Percentiles rank a stretch among this genome's conserved stretches.
Conservation (phyloP, 768 basidiomycete species). For the Panus rudis region DNA sequence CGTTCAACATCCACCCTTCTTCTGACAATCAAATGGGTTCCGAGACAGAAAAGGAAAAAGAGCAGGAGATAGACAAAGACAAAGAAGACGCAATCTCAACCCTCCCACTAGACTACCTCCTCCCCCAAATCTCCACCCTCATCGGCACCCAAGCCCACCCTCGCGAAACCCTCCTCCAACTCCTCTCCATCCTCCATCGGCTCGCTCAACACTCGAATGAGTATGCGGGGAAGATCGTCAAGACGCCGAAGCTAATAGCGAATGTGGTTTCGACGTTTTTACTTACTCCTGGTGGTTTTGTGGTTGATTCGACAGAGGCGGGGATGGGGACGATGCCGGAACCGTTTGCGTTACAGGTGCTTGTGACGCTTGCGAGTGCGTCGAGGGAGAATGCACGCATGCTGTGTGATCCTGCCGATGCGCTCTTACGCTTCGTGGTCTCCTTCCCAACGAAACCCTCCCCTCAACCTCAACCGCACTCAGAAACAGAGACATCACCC, state of each 20-base stretch:
- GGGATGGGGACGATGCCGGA: constrained; percentile 30
- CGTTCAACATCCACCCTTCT: no score
- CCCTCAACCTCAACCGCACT: no score
- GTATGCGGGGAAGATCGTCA: constrained; percentile 44
- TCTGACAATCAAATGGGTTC: constrained; percentile 15
- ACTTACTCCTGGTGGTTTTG: constrained; percentile 40
- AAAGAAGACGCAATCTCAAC: constrained; percentile 24
- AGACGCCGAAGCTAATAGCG: constrained; percentile 45
- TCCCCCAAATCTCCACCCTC: constrained; percentile 43
- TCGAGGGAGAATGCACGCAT: constrained; percentile 62
- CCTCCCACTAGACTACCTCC: constrained; percentile 35
- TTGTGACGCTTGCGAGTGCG: constrained; percentile 50
- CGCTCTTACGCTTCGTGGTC: constrained; percentile 67
- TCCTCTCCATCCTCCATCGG: constrained; percentile 53
- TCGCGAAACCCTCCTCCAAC: constrained; percentile 42
- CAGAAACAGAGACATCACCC: no score
- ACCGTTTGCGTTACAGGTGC: constrained; percentile 47
- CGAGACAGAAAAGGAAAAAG: constrained; percentile 19
- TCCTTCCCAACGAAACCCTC: constrained; percentile 35
- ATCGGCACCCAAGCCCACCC: constrained; percentile 37
- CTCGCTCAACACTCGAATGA: constrained; percentile 53
- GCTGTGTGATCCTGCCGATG: constrained; percentile 51
- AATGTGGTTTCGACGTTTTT: constrained; percentile 52
- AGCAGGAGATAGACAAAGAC: constrained; percentile 15
- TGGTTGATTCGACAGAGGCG: constrained; percentile 16